phyloP scores from a whole-genome alignment of 192 early-diverging fungal genomes.

The Funneliformis mosseae region DNA sequence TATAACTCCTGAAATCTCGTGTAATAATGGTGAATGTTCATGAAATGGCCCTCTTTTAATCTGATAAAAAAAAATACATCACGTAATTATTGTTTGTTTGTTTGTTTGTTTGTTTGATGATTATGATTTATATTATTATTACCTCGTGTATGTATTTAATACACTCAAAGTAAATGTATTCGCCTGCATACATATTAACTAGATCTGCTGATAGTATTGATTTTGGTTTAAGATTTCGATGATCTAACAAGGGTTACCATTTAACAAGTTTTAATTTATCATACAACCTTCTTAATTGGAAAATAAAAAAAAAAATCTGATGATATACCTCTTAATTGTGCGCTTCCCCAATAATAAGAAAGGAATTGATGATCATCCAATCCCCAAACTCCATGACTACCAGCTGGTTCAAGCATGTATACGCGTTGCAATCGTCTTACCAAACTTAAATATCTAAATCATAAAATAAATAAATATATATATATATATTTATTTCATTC shows the following conservation, averaged over 20 bases:
- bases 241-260: conserved; percentile 44
- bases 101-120: background rate
- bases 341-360: conserved; percentile 91
- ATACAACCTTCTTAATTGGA: background rate
- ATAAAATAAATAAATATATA: background rate
- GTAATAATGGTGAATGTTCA: conserved; percentile 92
- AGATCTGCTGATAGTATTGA: conserved; percentile 66
- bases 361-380: conserved; percentile 97
- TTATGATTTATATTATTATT: background rate
- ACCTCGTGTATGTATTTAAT: conserved; percentile 83
- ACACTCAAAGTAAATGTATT: conserved; percentile 86
- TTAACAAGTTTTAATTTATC: background rate
- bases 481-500: background rate
- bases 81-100: background rate
- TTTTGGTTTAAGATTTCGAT: conserved; percentile 70
- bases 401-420: conserved; percentile 93
- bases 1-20: conserved; percentile 89
- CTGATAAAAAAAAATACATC: conserved; percentile 35
- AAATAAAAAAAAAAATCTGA: background rate
- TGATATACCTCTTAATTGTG: conserved; percentile 73
- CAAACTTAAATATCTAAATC: conserved; percentile 72
- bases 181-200: conserved; percentile 58
- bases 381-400: conserved; percentile 97
- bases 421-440: conserved; percentile 78
- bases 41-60: conserved; percentile 62